Evolutionary conservation across 2,329 filamentous ascomycete species (phyloP), one percentile per base, ranked within the genome.

Genomic region (Tolypocladium album): DNA sequence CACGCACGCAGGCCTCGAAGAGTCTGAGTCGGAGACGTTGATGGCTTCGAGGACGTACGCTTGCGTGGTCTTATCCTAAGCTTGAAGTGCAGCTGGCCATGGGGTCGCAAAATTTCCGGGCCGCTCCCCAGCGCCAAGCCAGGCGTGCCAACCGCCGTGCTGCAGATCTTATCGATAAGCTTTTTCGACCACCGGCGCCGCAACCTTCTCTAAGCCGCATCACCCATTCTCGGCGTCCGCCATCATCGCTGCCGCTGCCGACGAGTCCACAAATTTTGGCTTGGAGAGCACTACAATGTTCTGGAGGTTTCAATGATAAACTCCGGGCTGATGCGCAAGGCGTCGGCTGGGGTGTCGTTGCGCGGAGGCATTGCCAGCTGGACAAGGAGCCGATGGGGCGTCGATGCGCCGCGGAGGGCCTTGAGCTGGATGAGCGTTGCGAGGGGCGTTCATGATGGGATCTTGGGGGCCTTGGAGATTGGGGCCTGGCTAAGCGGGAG

Each of bases 21-120:
- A 7, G 27, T 56, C 24, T 45, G 42, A 50, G 38, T 20, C 24
- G 22, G n/a, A 9, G 17, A 31, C 8, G 53, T 39, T 42, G n/a
- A 11, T 1, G n/a, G 20, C n/a, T 31, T 34, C 34, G 34, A 42
- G 43, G 34, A 12, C 27, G 6, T 42, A 20, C n/a, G 38, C 9
- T 47, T 31, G 55, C 42, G 52, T 17, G 31, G 40, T 36, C 27
- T 17, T 57, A 55, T 57, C 58, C 45, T 34, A 36, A 20, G 55
- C 50, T 42, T 53, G 55, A 43, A 45, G 31, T 5, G 34, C 15
- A 43, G 38, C 20, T n/a, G 20, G 34, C 20, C 9, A 31, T 15
- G 27, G n/a, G 43, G 64, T 63, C 64, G 65, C 64, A 65, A 65
- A 67, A 64, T 66, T 67, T 66, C 63, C 61, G 63, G 61, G 60